Evolutionary conservation across 371 early-diverging fungal genomes (phyloP).

Genomic region (Dentiscutata heterogama): DNA sequence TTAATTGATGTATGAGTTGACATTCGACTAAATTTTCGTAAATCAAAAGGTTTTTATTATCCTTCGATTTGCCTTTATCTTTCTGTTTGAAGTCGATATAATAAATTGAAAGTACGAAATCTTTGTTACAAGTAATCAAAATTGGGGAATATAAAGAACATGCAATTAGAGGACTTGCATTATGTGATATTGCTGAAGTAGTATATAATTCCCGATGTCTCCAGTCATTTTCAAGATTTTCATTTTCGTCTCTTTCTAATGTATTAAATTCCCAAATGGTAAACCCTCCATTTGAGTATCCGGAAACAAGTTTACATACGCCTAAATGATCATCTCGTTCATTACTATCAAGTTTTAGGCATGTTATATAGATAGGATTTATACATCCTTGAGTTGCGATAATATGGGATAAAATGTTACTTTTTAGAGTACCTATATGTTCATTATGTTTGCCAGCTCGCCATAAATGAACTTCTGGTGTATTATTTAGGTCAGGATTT

Average conservation of each 20-base stretch:
- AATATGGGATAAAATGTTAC: neutral
- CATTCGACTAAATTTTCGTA: neutral
- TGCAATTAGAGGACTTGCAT: conserved; percentile 44
- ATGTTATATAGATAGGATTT: conserved; percentile 34
- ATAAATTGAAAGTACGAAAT: conserved; percentile 53
- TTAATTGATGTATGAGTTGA: conserved; percentile 52
- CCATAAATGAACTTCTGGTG: conserved; percentile 29
- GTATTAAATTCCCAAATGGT: conserved; percentile 54
- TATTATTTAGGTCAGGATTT: neutral
- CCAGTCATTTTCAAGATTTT: conserved; percentile 34
- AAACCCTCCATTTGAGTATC: conserved; percentile 60
- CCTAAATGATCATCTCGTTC: conserved; percentile 39
- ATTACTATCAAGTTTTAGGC: conserved; percentile 43
- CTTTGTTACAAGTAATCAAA: conserved; percentile 52
- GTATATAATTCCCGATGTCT: conserved; percentile 30
- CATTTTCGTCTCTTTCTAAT: neutral
- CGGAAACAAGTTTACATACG: conserved; percentile 52
- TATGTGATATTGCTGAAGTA: neutral
- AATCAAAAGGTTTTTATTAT: neutral
- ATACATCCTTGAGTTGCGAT: neutral
- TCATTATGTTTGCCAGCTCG: conserved; percentile 29
- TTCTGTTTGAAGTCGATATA: conserved; percentile 35
- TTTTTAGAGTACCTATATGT: conserved; percentile 17
- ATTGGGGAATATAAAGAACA: conserved; percentile 54
- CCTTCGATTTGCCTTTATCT: neutral